Conservation (phyloP, 176 grass and related monocot species). For the Avena atlantica region DNA sequence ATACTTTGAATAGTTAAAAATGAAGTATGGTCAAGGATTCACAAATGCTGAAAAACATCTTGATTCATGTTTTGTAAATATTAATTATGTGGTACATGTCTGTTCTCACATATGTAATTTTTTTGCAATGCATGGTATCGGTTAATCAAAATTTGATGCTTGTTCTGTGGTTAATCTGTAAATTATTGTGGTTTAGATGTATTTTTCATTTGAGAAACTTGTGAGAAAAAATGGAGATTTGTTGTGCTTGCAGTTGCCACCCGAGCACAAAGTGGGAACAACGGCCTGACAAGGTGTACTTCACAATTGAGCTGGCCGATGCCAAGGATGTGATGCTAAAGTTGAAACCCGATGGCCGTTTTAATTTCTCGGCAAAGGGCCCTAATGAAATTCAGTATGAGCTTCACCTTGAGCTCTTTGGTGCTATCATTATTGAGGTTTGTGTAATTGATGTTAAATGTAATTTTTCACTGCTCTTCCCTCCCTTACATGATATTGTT, state of each 20-base stretch:
- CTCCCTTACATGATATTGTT: not conserved
- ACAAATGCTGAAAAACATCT: no score
- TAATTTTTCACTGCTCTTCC: not conserved
- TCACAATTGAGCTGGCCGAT: constrained; percentile 79
- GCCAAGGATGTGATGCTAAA: constrained; percentile 92
- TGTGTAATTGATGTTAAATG: constrained; percentile 13
- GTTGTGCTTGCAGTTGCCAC: constrained; percentile 60
- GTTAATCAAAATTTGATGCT: no score
- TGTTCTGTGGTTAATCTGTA: not conserved
- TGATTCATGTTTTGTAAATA: no score
- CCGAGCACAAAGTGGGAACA: constrained; percentile 95
- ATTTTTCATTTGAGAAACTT: not conserved
- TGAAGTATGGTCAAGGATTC: no score
- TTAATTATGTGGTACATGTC: not conserved
- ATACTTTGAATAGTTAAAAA: no score
- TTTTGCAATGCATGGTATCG: no score
- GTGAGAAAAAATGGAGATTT: not conserved
- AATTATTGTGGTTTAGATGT: not conserved
- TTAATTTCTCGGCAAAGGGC: constrained; percentile 73
- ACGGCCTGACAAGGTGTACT: constrained; percentile 67
- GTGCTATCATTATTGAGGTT: constrained; percentile 80
- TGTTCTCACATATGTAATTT: not conserved
- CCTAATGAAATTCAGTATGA: constrained; percentile 65
- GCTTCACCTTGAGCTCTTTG: constrained; percentile 81
- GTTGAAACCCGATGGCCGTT: constrained; percentile 76